These are phyloP conservation scores for Fusarium nodosum DNA, from an alignment of 2,329 filamentous ascomycete genomes.

Conservation along the genomic window DNA sequence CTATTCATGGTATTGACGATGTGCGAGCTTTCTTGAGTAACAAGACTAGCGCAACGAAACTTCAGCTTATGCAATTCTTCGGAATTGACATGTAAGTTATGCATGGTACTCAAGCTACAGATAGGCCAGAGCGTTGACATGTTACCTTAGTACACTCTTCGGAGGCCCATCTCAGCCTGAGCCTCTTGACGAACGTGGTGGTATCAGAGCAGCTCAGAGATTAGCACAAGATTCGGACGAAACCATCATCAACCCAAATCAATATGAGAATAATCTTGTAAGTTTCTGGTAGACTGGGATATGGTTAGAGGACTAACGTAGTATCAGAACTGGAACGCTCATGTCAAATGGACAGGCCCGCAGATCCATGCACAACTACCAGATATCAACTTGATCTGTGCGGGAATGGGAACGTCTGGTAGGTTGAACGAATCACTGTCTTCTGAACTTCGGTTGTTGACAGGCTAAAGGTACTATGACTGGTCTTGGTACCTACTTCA, in stretches of 20 bases:
- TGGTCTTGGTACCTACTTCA: conserved; percentile 65
- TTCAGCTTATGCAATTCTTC: conserved; percentile 71
- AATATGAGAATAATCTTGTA: conserved; percentile 67
- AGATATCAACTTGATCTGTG: conserved; percentile 68
- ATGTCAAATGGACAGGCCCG: conserved; percentile 70
- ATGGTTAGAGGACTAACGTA: not conserved
- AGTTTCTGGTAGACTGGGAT: accelerated
- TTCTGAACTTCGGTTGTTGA: not conserved
- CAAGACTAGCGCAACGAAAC: conserved; percentile 67
- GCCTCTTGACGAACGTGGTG: conserved; percentile 65
- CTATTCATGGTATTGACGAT: conserved; percentile 65
- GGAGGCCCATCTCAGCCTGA: conserved; percentile 71
- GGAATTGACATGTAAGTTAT: conserved; percentile 64
- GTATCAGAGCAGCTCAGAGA: conserved; percentile 63
- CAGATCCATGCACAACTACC: conserved; percentile 70
- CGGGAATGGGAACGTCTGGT: conserved; percentile 70
- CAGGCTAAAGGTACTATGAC: conserved; percentile 58
- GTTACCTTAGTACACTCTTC: conserved; percentile 61
- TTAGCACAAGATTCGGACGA: conserved; percentile 58
- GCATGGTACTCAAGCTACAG: accelerated
- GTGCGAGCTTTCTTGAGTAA: conserved; percentile 69
- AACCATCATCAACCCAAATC: conserved; percentile 67
- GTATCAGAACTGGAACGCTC: conserved; percentile 65
- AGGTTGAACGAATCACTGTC: conserved; percentile 49
- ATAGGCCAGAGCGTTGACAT: accelerated